Base-by-base conservation (phyloP, 768 basidiomycete species). In the Lactifluus volemus region DNA sequence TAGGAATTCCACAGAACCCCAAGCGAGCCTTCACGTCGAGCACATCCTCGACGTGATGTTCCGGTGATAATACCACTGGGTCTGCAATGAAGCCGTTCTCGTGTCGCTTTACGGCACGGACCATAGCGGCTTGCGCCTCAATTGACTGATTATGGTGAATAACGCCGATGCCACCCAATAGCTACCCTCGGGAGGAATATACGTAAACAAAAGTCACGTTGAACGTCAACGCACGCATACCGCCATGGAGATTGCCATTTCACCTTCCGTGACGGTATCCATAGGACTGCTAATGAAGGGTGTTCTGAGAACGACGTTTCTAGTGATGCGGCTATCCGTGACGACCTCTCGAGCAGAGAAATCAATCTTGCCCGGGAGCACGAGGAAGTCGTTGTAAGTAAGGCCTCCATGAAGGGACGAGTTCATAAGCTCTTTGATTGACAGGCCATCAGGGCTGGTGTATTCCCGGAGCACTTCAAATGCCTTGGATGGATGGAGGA, bases 81-180 rank as follows among this genome's bases (percentile, higher is more conserved):
- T 97, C 92, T 55, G 89, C 83, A 74, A 98, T 99, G 77, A 98
- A 98, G 5, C 97, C 97, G 70, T 98, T 99, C 75, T 98, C 96
- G 71, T 95, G 96, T 68, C 95, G 86, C 74, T 99, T 99, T 34
- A 98, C 97, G 47, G 92, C 90, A 65, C 92, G 88, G 68, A 98
- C 92, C 95, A 98, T 98, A 44, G 89, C 86, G 8, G 96, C 96
- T 75, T 99, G 97, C 4, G 83, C 82, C 48, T 84, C 84, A 0
- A 93, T 70, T 1, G 85, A 66, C 72, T 93, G 91, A 73, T 98
- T 99, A 75, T 99, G 94, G 73, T 99, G 96, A 68, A 98, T 98
- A 70, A 98, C 91, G 76, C 97, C 96, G 63, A 98, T 89, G 57
- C 96, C 97, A 52, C 97, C 97, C 58, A 95, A 83, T 56, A 99